A percentile compares a stretch with the other conserved stretches of the same genome.
These are phyloP conservation scores for Xylariaceae sp. DNA, from an alignment of 2,329 filamentous ascomycete genomes.

Conservation along the genomic window DNA sequence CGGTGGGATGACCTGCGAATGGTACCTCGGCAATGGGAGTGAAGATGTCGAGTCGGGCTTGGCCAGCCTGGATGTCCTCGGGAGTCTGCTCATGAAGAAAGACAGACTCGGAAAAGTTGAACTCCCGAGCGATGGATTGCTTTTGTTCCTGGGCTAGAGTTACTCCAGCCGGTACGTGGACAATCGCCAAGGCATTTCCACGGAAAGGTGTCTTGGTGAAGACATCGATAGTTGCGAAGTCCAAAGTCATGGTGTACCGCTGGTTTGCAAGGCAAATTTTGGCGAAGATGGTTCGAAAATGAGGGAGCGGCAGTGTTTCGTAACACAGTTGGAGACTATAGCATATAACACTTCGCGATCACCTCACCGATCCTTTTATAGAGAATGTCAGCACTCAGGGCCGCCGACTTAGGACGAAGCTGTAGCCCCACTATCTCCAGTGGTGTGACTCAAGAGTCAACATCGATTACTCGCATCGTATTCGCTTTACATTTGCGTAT, in stretches of 20 bases:
- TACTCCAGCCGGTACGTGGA: conserved; percentile 47
- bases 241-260: conserved; percentile 33
- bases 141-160: conserved; percentile 50
- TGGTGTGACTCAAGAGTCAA: no score
- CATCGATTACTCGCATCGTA: no score
- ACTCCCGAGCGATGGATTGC: conserved; percentile 58
- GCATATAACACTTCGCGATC: no score
- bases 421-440: no score
- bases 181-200: conserved; percentile 60
- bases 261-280: no score
- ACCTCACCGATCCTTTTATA: no score
- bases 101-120: conserved; percentile 62
- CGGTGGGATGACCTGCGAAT: conserved; percentile 61
- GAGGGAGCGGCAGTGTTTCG: no score
- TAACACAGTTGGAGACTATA: no score
- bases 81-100: conserved; percentile 51
- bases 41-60: conserved; percentile 57
- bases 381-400: no score
- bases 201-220: conserved; percentile 50
- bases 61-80: conserved; percentile 31
- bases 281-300: no score
- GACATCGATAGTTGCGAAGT: conserved; percentile 55
- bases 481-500: no score
- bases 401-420: no score
- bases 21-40: conserved; percentile 51